These are phyloP conservation scores for Cystofilobasidium capitatum DNA, from an alignment of 768 basidiomycete species.

Conservation along the genomic window DNA sequence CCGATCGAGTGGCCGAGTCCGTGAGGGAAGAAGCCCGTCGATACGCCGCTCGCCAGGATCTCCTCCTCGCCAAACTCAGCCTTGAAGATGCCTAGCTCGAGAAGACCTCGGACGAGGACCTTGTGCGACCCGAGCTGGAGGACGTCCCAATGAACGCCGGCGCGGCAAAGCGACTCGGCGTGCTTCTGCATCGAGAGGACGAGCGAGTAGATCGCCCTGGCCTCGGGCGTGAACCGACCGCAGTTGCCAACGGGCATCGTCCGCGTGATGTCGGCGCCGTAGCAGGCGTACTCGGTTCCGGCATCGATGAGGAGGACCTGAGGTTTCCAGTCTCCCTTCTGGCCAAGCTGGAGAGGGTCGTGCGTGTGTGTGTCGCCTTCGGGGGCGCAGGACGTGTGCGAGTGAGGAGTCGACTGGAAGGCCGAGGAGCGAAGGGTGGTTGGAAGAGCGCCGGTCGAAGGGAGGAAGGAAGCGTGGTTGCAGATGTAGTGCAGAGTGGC, in stretches of 20 bases:
- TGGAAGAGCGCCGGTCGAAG: conserved; percentile 39
- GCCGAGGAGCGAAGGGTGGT: conserved; percentile 28
- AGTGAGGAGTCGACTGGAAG: conserved; percentile 29
- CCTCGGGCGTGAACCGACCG: conserved; percentile 74
- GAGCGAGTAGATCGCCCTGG: conserved; percentile 70
- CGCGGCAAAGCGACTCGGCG: conserved; percentile 58
- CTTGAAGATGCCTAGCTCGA: conserved; percentile 75
- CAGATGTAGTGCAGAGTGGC: conserved; percentile 91
- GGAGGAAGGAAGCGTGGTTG: conserved; percentile 43
- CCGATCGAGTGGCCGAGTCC: conserved; percentile 58
- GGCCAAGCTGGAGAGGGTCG: conserved; percentile 29
- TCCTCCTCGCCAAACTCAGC: conserved; percentile 50
- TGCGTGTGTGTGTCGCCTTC: conserved; percentile 27
- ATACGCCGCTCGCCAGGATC: conserved; percentile 65
- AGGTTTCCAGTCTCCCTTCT: conserved; percentile 49
- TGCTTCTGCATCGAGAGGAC: conserved; percentile 80
- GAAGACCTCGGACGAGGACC: conserved; percentile 69
- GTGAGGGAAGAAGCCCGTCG: conserved; percentile 86
- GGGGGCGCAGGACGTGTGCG: neutral
- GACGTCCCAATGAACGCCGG: conserved; percentile 82
- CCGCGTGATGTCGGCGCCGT: conserved; percentile 54
- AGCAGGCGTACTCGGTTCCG: conserved; percentile 75
- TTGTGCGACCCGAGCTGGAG: conserved; percentile 76
- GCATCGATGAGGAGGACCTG: conserved; percentile 82
- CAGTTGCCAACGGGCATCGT: conserved; percentile 66